Conservation (phyloP, 2,329 filamentous ascomycete species). For the Paecilomyces formosus region DNA sequence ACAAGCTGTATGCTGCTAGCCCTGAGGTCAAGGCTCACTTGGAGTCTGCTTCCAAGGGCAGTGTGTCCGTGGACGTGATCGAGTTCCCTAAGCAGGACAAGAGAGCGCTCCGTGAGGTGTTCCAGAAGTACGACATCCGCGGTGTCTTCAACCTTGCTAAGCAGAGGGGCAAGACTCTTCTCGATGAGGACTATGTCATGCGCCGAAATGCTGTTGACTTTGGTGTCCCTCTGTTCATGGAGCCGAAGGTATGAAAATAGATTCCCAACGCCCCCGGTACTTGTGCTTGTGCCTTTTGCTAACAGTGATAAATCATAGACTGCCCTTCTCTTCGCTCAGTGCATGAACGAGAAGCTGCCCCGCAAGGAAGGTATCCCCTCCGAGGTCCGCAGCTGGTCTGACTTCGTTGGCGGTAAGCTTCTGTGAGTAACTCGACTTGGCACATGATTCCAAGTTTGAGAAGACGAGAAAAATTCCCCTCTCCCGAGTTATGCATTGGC, state of each 20-base stretch:
- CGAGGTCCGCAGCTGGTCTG: slow-evolving; percentile 90
- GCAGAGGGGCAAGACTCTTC: slow-evolving; percentile 70
- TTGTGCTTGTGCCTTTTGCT: background rate
- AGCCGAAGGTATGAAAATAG: slow-evolving; percentile 69
- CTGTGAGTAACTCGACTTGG: slow-evolving; percentile 25
- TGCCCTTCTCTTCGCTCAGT: slow-evolving; percentile 89
- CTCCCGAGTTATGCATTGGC: background rate
- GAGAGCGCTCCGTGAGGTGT: slow-evolving; percentile 86
- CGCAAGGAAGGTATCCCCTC: slow-evolving; percentile 77
- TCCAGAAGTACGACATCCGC: slow-evolving; percentile 92
- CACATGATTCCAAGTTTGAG: slow-evolving; percentile 10
- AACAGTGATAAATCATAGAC: slow-evolving; percentile 54
- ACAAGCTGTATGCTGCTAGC: slow-evolving; percentile 88
- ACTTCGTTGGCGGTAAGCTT: slow-evolving; percentile 72
- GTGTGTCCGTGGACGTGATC: slow-evolving; percentile 74
- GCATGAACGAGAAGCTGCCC: slow-evolving; percentile 94
- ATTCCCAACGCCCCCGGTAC: background rate
- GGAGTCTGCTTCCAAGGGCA: slow-evolving; percentile 61
- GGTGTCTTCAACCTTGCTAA: slow-evolving; percentile 93
- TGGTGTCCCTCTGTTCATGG: slow-evolving; percentile 95
- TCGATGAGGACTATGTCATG: slow-evolving; percentile 98
- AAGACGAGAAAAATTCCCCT: slow-evolving; percentile 7
- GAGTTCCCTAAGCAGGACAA: slow-evolving; percentile 97
- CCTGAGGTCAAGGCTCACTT: slow-evolving; percentile 74
- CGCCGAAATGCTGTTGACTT: slow-evolving; percentile 97